Conservation (phyloP, 192 early-diverging fungal species). For the Coemansia javaensis region DNA sequence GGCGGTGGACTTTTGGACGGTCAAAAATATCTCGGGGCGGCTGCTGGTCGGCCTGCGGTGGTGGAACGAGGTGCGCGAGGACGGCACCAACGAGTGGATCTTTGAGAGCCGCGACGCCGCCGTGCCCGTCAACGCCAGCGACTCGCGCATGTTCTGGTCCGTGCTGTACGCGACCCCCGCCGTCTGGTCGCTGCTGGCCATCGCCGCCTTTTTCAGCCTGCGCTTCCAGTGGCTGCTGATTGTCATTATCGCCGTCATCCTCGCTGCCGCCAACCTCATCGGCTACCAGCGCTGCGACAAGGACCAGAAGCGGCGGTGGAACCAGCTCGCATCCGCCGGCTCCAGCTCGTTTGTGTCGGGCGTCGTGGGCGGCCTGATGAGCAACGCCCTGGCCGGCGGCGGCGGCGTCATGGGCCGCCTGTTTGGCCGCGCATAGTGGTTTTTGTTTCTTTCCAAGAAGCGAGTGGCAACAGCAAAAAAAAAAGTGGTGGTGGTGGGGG, state of each 20-base stretch:
- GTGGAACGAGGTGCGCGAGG: conserved; percentile 98
- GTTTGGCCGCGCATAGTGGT: conserved; percentile 38
- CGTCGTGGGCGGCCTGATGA: conserved; percentile 52
- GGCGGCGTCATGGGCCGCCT: conserved; percentile 35
- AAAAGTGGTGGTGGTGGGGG: too few species aligned
- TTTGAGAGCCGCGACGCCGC: conserved; percentile 80
- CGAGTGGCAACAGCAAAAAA: too few species aligned
- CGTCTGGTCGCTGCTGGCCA: conserved; percentile 72
- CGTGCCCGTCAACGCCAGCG: conserved; percentile 75
- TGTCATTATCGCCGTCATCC: conserved; percentile 74
- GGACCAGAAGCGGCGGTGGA: conserved; percentile 76
- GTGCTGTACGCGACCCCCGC: conserved; percentile 81
- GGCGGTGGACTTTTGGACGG: conserved; percentile 98
- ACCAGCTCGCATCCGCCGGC: conserved; percentile 54
- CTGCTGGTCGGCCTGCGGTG: conserved; percentile 95
- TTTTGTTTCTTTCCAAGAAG: too few species aligned
- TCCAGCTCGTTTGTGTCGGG: conserved; percentile 43
- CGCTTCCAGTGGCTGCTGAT: conserved; percentile 81
- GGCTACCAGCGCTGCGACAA: conserved; percentile 96
- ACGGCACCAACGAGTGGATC: conserved; percentile 92
- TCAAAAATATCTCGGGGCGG: conserved; percentile 97
- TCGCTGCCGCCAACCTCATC: conserved; percentile 89
- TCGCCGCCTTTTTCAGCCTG: conserved; percentile 71
- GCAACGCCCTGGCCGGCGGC: conserved; percentile 24
- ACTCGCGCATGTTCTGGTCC: conserved; percentile 91